Evolutionary conservation across 2,329 filamentous ascomycete genomes (phyloP), one percentile per base, ranked within the genome.

Genomic region (Microcyclospora pomicola): DNA sequence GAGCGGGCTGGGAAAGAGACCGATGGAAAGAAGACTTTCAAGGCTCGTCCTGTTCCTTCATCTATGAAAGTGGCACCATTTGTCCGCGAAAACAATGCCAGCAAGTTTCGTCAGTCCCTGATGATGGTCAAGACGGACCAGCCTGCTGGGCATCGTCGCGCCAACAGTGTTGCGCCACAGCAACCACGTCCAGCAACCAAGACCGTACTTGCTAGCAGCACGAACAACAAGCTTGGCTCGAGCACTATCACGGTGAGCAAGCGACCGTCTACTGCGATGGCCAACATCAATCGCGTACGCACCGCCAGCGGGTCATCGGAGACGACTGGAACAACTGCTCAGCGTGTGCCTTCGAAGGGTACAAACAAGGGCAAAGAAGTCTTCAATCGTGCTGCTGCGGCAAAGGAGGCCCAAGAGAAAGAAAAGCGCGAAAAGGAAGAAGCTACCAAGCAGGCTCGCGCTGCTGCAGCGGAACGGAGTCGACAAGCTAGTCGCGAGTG

Each of bases 381-480:
- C 32, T 68, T 67, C 51, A 61, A 63, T 34, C 56, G 66, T 15
- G 59, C 64, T 16, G 59, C 58, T 27, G 35, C 56, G 9, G 61
- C 64, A 36, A 63, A 65, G 33, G 59, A 59, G 34, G 51, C 54
- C 2, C 51, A 55, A 9, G 64, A 66, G 39, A 52, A 53, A 35
- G 59, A 62, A 44, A 57, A 61, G 38, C 55, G 46, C 12, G 64
- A 63, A 36, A 68, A 68, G 43, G 66, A 68, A 42, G 66, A 68
- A 12, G 65, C 64, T 2, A 62, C 65, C 0, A 65, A 61, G 50
- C 59, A 56, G 43, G 66, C 66, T 15, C 52, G 66, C 27, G 60
- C 58, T 1, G 62, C 62, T 24, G 66, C 66, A 6, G 62, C 66
- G 0, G 66, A 68, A 51, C 46, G 65, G 4, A 60, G 65, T 0